Evolutionary conservation across 2,329 filamentous ascomycete genomes (phyloP).

Genomic region (Ceratocystis albifundus): DNA sequence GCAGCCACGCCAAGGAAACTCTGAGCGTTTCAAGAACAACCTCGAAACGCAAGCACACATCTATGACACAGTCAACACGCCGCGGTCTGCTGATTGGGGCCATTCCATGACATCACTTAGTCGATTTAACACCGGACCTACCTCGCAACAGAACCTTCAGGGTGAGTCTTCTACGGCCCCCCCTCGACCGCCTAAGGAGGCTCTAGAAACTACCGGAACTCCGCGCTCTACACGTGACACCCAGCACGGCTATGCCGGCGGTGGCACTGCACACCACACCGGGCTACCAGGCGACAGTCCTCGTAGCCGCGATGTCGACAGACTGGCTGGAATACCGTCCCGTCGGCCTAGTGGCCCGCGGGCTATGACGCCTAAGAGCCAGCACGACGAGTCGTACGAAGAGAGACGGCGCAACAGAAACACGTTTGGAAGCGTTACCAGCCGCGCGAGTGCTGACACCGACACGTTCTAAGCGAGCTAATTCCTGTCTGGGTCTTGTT

Average conservation of each 20-base stretch:
- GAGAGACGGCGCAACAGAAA: conserved; percentile 47
- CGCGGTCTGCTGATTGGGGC: conserved; percentile 50
- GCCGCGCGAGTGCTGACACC: conserved; percentile 35
- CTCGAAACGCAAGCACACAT: conserved; percentile 62
- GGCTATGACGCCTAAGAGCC: conserved; percentile 49
- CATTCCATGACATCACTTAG: conserved; percentile 49
- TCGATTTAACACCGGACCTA: conserved; percentile 38
- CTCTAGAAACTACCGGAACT: conserved; percentile 33
- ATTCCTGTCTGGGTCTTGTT: conserved; percentile 6
- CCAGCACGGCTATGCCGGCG: conserved; percentile 40
- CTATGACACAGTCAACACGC: conserved; percentile 50
- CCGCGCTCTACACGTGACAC: conserved; percentile 29
- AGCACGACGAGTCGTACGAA: conserved; percentile 35
- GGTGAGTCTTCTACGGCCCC: conserved; percentile 35
- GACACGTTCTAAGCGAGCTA: conserved; percentile 40
- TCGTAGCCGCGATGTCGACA: conserved; percentile 46
- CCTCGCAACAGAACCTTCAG: conserved; percentile 32
- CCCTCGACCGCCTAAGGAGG: conserved; percentile 52
- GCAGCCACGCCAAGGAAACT: conserved; percentile 62
- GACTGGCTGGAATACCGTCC: conserved; percentile 40
- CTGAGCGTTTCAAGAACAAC: conserved; percentile 60
- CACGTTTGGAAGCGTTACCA: conserved; percentile 43
- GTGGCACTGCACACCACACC: no score
- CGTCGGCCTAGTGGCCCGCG: conserved; percentile 47
- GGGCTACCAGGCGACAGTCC: conserved; percentile 35